Evolutionary conservation across 345 rosid species (phyloP).

Genomic region (Psidium guajava): DNA sequence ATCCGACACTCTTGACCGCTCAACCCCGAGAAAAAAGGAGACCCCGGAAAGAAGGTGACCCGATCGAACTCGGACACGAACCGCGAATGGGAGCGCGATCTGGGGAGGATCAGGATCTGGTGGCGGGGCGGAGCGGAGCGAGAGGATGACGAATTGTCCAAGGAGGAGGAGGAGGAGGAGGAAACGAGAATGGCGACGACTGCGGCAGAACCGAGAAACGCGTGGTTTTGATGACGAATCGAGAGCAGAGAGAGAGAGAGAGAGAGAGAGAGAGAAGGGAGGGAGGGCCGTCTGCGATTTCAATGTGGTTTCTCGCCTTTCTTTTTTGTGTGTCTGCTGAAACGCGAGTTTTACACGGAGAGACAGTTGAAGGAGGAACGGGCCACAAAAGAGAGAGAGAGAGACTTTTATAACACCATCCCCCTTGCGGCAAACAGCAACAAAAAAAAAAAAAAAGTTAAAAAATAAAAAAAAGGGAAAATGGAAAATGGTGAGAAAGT

Average conservation of each 20-base stretch:
- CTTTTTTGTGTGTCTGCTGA: neutral
- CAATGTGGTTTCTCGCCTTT: neutral
- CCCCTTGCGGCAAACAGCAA: no score
- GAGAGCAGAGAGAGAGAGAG: neutral
- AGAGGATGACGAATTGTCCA: neutral
- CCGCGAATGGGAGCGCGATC: neutral
- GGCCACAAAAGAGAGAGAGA: neutral
- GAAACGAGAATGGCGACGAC: neutral
- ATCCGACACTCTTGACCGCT: neutral
- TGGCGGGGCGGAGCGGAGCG: neutral
- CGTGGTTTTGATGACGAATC: neutral
- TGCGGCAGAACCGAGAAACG: no score
- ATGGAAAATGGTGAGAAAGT: neutral
- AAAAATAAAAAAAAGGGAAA: neutral
- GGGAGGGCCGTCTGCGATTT: neutral
- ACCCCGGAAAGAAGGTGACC: neutral
- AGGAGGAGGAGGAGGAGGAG: neutral
- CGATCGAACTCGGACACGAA: neutral
- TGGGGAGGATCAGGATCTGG: neutral
- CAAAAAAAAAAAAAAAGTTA: no score
- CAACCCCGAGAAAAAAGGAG: neutral
- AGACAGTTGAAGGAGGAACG: conserved; percentile 25
- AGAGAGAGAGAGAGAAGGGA: neutral
- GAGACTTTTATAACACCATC: neutral
- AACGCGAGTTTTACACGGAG: conserved; percentile 57